A percentile compares a stretch with the other conserved stretches of the same genome.
phyloP scores from a whole-genome alignment of 2,329 filamentous ascomycete genomes.

The Daldinia sp. region DNA sequence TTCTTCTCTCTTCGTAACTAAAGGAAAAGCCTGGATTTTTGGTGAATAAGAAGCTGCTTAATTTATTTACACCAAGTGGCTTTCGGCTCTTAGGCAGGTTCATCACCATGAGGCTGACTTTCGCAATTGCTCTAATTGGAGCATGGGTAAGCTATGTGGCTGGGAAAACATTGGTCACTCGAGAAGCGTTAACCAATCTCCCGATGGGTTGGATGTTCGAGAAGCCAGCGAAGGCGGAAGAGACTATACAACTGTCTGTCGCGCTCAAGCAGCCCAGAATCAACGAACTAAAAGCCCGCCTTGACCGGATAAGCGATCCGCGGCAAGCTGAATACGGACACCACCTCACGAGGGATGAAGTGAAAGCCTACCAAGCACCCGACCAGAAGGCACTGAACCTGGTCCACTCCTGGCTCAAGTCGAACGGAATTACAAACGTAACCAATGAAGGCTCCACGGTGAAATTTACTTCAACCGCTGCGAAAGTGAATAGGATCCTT shows the following conservation, averaged over 20 bases:
- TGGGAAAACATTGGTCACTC: slow-evolving; percentile 21
- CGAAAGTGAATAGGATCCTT: slow-evolving; percentile 56
- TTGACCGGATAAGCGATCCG: slow-evolving; percentile 45
- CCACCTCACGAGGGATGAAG: slow-evolving; percentile 55
- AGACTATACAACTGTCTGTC: slow-evolving; percentile 48
- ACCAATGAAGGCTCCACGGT: slow-evolving; percentile 57
- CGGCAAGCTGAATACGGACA: slow-evolving; percentile 42
- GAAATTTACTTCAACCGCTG: slow-evolving; percentile 57
- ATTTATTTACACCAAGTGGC: not conserved
- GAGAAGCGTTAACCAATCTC: slow-evolving; percentile 34
- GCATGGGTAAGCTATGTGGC: slow-evolving; percentile 20
- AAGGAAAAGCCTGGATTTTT: not conserved
- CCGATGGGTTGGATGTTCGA: slow-evolving; percentile 49
- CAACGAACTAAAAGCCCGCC: slow-evolving; percentile 47
- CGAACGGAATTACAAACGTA: slow-evolving; percentile 53
- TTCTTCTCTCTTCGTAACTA: slow-evolving; percentile 5
- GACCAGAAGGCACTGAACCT: slow-evolving; percentile 51
- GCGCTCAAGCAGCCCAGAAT: slow-evolving; percentile 51
- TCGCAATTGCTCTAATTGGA: slow-evolving; percentile 20
- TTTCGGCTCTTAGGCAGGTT: not conserved
- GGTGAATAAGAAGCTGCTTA: not conserved
- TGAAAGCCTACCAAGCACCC: slow-evolving; percentile 54
- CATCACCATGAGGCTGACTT: slow-evolving; percentile 27
- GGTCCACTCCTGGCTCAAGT: slow-evolving; percentile 59
- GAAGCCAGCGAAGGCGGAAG: slow-evolving; percentile 42